Conservation (phyloP, 768 basidiomycete species). For the Pisolithus microcarpus region DNA sequence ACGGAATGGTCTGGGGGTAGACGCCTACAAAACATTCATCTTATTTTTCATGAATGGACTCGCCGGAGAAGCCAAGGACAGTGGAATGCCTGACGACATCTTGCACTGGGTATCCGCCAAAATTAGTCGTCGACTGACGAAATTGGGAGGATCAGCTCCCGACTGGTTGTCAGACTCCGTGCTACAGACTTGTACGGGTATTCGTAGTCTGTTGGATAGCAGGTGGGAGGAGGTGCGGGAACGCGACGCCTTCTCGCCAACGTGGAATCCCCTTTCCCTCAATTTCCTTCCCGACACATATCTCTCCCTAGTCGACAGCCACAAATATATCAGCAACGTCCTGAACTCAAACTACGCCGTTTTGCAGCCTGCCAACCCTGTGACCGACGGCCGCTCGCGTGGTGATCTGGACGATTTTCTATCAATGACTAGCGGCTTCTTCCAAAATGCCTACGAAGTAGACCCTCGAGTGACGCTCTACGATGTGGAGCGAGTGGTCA, state of each 20-base stretch:
- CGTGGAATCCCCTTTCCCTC: conserved; percentile 20
- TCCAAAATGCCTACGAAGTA: conserved; percentile 4
- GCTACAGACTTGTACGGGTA: conserved; percentile 24
- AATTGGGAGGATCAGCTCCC: conserved; percentile 18
- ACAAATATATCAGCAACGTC: conserved; percentile 19
- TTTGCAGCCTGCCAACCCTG: conserved; percentile 4
- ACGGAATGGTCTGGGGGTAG: conserved; percentile 1
- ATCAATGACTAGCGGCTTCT: conserved; percentile 7
- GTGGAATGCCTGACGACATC: conserved; percentile 17
- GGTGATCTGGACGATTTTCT: conserved; percentile 15
- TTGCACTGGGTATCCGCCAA: conserved; percentile 25
- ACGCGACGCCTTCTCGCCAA: conserved; percentile 15
- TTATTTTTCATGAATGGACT: conserved; percentile 30
- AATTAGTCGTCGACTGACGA: conserved; percentile 17
- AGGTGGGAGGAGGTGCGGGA: conserved; percentile 30
- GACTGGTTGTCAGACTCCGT: conserved; percentile 32
- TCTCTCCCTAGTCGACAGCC: conserved; percentile 27
- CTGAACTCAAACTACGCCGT: conserved; percentile 1
- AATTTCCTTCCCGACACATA: conserved; percentile 24
- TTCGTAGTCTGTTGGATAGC: conserved; percentile 17
- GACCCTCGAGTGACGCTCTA: conserved; percentile 20
- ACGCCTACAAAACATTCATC: conserved; percentile 43
- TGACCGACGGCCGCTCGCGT: conserved; percentile 2
- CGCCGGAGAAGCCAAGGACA: conserved; percentile 14
- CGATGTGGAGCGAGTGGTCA: conserved; percentile 33